These are phyloP conservation scores for Basidioascus undulatus DNA, from an alignment of 768 basidiomycete genomes.

Conservation along the genomic window DNA sequence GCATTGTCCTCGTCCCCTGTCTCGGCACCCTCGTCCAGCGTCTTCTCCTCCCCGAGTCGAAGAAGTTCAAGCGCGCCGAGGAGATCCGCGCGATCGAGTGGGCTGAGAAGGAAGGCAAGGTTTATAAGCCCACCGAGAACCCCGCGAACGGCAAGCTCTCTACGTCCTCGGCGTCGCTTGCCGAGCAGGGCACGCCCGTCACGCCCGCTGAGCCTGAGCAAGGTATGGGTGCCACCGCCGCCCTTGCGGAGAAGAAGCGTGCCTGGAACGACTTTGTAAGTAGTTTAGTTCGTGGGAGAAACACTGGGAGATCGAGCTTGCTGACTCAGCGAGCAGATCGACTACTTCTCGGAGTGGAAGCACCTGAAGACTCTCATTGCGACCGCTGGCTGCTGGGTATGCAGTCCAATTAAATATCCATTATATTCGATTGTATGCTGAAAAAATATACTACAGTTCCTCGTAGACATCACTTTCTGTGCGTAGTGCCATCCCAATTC, in stretches of 20 bases:
- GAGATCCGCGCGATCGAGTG: constrained; percentile 1
- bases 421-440: too few relatives aligned
- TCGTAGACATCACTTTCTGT: constrained; percentile 5
- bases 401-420: constrained; percentile 28
- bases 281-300: too few relatives aligned
- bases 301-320: too few relatives aligned
- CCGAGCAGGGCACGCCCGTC: too few relatives aligned
- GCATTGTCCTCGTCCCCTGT: constrained; percentile 50
- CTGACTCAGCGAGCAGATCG: too few relatives aligned
- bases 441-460: not conserved
- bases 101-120: not conserved
- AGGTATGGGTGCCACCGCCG: constrained; percentile 12
- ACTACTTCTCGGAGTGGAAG: constrained; percentile 48
- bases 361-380: constrained; percentile 43
- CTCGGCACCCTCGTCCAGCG: constrained; percentile 53
- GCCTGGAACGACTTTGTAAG: too few relatives aligned
- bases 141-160: too few relatives aligned
- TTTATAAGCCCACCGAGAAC: not conserved
- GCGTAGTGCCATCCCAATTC: too few relatives aligned
- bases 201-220: too few relatives aligned
- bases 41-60: constrained; percentile 42
- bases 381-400: constrained; percentile 41
- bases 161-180: too few relatives aligned
- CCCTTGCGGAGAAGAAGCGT: constrained; percentile 22
- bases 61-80: constrained; percentile 9